phyloP scores from a whole-genome alignment of 257 asterid genomes.

The Cruciata laevipes region DNA sequence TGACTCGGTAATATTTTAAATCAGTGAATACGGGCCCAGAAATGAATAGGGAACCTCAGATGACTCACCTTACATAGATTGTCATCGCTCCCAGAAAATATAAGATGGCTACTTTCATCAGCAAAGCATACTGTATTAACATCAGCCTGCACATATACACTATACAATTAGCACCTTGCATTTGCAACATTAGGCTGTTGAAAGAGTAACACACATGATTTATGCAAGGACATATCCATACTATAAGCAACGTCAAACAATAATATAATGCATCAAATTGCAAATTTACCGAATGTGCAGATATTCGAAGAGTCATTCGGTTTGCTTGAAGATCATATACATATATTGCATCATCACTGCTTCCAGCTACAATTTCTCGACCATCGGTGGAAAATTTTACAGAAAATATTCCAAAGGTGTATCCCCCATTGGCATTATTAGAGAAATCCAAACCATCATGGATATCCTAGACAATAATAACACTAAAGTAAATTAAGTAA shows the following conservation, averaged over 20 bases:
- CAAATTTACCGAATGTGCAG: conserved; percentile 55
- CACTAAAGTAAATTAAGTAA: neutral
- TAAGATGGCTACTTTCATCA: conserved; percentile 83
- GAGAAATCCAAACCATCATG: conserved; percentile 76
- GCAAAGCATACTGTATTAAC: conserved; percentile 92
- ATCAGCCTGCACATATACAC: conserved; percentile 53
- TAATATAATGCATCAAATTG: neutral
- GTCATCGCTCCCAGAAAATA: conserved; percentile 90
- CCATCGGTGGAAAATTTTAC: conserved; percentile 79
- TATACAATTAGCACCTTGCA: neutral
- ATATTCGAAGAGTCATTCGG: conserved; percentile 55
- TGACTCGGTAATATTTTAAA: neutral
- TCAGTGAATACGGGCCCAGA: neutral
- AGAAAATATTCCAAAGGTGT: conserved; percentile 77
- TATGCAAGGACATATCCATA: neutral
- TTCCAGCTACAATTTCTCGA: conserved; percentile 85
- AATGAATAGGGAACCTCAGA: neutral
- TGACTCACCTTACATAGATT: conserved; percentile 65
- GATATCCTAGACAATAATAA: conserved; percentile 50
- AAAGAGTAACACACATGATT: neutral
- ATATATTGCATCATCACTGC: conserved; percentile 69
- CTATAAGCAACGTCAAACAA: neutral
- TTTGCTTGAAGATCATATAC: conserved; percentile 84
- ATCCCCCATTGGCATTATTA: conserved; percentile 35
- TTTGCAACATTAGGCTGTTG: neutral